Conservation (phyloP, 768 basidiomycete genomes). For the Psilocybe azurescens region DNA sequence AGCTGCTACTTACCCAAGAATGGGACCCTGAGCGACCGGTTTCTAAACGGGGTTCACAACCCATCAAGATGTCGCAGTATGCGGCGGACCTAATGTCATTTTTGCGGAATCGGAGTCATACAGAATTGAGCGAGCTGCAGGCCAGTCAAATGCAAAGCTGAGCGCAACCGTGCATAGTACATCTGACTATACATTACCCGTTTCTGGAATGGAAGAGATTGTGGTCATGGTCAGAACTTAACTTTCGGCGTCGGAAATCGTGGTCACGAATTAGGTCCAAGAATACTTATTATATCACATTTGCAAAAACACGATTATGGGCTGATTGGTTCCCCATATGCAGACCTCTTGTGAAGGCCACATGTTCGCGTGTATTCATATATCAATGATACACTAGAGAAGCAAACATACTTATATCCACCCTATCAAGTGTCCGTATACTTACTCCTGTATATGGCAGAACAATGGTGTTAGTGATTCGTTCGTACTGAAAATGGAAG, state of each 20-base stretch:
- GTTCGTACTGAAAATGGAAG: neutral
- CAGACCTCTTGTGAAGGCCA: conserved; percentile 18
- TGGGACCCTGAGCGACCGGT: conserved; percentile 17
- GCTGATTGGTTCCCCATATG: conserved; percentile 18
- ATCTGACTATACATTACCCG: conserved; percentile 10
- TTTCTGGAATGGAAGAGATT: conserved; percentile 7
- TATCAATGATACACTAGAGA: conserved; percentile 8
- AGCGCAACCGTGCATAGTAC: conserved; percentile 7
- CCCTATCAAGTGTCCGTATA: conserved; percentile 3
- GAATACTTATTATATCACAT: conserved; percentile 8
- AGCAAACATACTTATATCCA: neutral
- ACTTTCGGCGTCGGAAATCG: conserved; percentile 5
- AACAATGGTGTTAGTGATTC: neutral
- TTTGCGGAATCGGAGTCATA: conserved; percentile 15
- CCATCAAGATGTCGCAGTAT: conserved; percentile 18
- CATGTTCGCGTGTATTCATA: conserved; percentile 15
- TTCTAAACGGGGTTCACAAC: conserved; percentile 18
- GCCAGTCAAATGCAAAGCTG: conserved; percentile 5
- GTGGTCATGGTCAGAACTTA: conserved; percentile 1
- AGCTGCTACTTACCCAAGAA: conserved; percentile 11
- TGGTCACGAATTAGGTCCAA: conserved; percentile 10
- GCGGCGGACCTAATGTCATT: conserved; percentile 18
- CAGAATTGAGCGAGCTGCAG: conserved; percentile 2
- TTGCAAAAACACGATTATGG: conserved; percentile 16
- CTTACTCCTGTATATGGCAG: neutral